phyloP scores from a whole-genome alignment of 768 basidiomycete species.

The Boletus reticulatus region DNA sequence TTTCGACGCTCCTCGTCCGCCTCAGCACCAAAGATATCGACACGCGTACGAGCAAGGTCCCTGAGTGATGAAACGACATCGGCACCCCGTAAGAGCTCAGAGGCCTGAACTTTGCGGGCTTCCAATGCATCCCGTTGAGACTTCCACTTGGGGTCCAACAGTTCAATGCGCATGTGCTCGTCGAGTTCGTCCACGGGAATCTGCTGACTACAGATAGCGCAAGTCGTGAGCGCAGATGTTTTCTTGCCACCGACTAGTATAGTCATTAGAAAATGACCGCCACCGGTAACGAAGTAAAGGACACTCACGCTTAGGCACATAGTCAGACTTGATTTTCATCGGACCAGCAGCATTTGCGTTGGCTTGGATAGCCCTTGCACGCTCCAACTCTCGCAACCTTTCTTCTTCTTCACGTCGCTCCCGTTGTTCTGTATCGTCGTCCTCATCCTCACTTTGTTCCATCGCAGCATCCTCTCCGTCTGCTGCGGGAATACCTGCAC shows the following conservation, averaged over 20 bases:
- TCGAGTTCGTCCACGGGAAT: slow-evolving; percentile 94
- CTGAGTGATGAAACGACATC: slow-evolving; percentile 93
- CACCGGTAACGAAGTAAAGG: neutral
- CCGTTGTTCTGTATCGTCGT: slow-evolving; percentile 59
- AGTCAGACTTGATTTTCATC: slow-evolving; percentile 95
- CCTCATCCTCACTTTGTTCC: slow-evolving; percentile 86
- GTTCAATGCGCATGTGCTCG: slow-evolving; percentile 97
- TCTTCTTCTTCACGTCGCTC: slow-evolving; percentile 69
- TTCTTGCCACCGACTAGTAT: slow-evolving; percentile 61
- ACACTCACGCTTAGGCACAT: slow-evolving; percentile 87
- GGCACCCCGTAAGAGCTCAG: slow-evolving; percentile 85
- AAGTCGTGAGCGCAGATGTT: slow-evolving; percentile 74
- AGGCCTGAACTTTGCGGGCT: slow-evolving; percentile 84
- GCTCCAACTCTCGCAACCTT: slow-evolving; percentile 64
- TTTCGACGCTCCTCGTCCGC: slow-evolving; percentile 89
- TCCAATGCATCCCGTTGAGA: slow-evolving; percentile 90
- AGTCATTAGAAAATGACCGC: slow-evolving; percentile 6
- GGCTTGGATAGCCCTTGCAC: slow-evolving; percentile 78
- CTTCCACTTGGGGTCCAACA: slow-evolving; percentile 98
- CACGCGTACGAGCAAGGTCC: slow-evolving; percentile 91
- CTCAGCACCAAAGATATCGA: slow-evolving; percentile 95
- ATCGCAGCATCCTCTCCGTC: slow-evolving; percentile 61
- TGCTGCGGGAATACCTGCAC: slow-evolving; percentile 43
- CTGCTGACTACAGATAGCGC: slow-evolving; percentile 93
- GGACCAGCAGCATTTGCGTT: slow-evolving; percentile 73